These are phyloP conservation scores for Backusella luteola DNA, from an alignment of 192 early-diverging fungal species.

Conservation along the genomic window DNA sequence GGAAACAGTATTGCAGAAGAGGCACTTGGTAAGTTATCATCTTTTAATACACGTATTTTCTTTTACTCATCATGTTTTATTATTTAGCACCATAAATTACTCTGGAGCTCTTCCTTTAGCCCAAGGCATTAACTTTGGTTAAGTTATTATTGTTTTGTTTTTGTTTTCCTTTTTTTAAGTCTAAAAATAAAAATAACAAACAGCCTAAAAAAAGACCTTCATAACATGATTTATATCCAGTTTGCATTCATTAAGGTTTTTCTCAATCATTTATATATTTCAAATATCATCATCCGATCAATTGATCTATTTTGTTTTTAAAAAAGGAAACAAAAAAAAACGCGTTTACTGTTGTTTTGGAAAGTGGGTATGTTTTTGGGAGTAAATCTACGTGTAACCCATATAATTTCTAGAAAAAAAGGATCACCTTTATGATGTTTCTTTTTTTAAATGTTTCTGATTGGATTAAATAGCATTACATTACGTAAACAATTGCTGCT, in stretches of 20 bases:
- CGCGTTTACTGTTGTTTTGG: background rate
- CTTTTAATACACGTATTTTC: background rate
- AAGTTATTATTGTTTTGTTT: constrained; percentile 19
- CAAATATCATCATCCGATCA: background rate
- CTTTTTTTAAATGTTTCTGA: background rate
- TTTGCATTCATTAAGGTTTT: background rate
- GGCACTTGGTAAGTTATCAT: constrained; percentile 54
- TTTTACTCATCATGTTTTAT: constrained; percentile 21
- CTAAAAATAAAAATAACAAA: background rate
- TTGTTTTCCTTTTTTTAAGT: background rate
- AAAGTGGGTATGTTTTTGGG: background rate
- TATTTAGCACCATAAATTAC: constrained; percentile 73
- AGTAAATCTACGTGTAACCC: background rate
- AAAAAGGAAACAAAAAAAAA: background rate
- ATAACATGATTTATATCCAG: background rate
- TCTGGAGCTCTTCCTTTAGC: constrained; percentile 84
- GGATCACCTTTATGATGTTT: background rate
- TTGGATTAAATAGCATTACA: background rate
- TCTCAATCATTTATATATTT: background rate
- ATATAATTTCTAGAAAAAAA: background rate
- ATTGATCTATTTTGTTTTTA: background rate
- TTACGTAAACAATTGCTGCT: background rate
- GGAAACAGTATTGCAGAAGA: constrained; percentile 91
- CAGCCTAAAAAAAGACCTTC: background rate
- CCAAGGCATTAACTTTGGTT: constrained; percentile 96